phyloP scores from a whole-genome alignment of 2,329 filamentous ascomycete species.

The Tolypocladium tropicale region DNA sequence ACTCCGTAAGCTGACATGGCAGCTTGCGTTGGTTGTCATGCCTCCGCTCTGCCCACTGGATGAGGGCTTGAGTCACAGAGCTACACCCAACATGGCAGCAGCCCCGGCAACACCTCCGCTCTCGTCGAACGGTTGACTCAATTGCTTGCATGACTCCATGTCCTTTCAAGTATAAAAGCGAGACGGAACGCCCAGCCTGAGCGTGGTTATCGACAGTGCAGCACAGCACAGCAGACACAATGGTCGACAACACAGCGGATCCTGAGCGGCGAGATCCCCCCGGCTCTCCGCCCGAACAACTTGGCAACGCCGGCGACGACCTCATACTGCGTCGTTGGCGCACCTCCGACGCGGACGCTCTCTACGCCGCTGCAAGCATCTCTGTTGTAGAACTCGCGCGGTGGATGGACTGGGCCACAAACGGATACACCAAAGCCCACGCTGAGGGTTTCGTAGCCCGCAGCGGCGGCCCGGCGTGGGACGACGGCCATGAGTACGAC shows the following conservation, averaged over 20 bases:
- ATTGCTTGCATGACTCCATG: too few relatives aligned
- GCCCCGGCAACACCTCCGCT: too few relatives aligned
- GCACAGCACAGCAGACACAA: background rate
- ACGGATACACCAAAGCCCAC: background rate
- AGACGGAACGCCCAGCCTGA: background rate
- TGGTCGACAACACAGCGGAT: background rate
- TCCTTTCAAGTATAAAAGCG: background rate
- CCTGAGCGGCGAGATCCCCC: background rate
- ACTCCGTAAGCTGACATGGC: too few relatives aligned
- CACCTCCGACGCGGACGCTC: background rate
- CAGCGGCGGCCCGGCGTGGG: background rate
- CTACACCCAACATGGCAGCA: too few relatives aligned
- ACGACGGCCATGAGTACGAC: background rate
- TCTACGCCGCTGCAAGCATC: background rate
- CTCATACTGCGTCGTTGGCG: background rate
- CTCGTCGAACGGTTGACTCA: too few relatives aligned
- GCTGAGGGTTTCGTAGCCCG: background rate
- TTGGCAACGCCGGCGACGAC: background rate
- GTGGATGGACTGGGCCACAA: background rate
- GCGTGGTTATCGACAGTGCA: background rate
- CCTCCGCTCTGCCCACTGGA: too few relatives aligned
- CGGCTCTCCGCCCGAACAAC: background rate
- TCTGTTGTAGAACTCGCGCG: background rate
- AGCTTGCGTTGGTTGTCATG: too few relatives aligned
- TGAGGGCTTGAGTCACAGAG: too few relatives aligned